Conservation (phyloP, 208 protist genomes). For the Giardia muris region DNA sequence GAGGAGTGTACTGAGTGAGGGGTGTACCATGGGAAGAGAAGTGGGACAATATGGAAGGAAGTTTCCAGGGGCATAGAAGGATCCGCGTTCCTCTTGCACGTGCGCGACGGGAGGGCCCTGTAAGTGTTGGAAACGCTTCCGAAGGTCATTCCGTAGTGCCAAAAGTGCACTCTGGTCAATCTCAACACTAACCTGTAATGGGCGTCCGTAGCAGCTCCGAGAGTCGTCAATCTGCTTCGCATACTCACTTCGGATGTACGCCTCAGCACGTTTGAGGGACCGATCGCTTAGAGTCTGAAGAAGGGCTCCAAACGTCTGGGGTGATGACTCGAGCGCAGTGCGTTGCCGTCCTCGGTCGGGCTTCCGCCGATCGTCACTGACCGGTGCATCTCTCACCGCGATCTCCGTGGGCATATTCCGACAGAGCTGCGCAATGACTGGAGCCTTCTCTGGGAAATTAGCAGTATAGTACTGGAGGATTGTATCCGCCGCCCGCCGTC, state of each 20-base stretch:
- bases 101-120: not conserved
- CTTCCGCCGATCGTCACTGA: not conserved
- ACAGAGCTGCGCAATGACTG: not conserved
- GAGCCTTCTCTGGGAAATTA: not conserved
- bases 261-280: not conserved
- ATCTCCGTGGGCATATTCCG: not conserved
- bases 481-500: not conserved
- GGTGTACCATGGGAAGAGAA: not conserved
- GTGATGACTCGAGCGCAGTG: not conserved
- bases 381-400: not conserved
- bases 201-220: not conserved
- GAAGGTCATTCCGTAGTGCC: not conserved
- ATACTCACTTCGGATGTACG: not conserved
- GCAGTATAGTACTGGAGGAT: not conserved
- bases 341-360: not conserved
- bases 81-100: not conserved
- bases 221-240: not conserved
- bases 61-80: not conserved
- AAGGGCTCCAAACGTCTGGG: not conserved
- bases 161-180: not conserved
- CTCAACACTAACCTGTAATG: not conserved
- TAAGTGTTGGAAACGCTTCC: not conserved
- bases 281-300: not conserved
- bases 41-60: not conserved
- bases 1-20: not conserved